Evolutionary conservation across 345 rosid species (phyloP), one percentile per base, ranked within the genome.

Genomic region (Bretschneidera sinensis): DNA sequence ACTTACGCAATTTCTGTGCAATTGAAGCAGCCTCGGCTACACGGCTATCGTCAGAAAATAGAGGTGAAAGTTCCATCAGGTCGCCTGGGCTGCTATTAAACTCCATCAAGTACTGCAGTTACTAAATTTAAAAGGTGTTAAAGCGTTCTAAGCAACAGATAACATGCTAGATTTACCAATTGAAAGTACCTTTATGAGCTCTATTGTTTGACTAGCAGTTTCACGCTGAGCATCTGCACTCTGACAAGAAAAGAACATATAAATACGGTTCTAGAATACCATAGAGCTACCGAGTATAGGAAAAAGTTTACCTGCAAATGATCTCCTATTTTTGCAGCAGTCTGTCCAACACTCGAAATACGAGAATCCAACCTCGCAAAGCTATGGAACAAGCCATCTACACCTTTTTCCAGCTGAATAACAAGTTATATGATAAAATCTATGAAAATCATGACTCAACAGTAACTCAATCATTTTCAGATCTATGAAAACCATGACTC

Each of bases 151-250:
- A 65, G 54, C 21, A 17, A 62, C 54, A 19, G 14, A 58, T 54
- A n/a, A 19, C 47, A 49, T 43, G 61, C 34, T 48, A 60, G 65
- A 45, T 23, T 65, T 62, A 62, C 63, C 55, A 51, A 48, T 24
- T 54, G 31, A 51, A 17, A 74, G 43, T 76, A 91, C 99, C 92
- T 94, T 94, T 66, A 94, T 86, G 65, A 91, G 97, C 60, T 94
- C 99, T 72, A 94, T 94, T 17, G 97, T 86, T 74, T 88, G 99
- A 74, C 97, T 86, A 63, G 99, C 97, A 48, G 97, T 94, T 77
- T 88, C 99, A 58, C 99, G 83, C 74, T 94, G 99, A 73, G 99
- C 91, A 82, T 94, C 97, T 71, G 97, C 96, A 86, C 92, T 94
- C 99, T 94, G 82, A 68, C 20, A 66, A 76, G 61, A 21, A 62